Conservation (phyloP, 2,329 filamentous ascomycete species). For the Cladophialophora psammophila region DNA sequence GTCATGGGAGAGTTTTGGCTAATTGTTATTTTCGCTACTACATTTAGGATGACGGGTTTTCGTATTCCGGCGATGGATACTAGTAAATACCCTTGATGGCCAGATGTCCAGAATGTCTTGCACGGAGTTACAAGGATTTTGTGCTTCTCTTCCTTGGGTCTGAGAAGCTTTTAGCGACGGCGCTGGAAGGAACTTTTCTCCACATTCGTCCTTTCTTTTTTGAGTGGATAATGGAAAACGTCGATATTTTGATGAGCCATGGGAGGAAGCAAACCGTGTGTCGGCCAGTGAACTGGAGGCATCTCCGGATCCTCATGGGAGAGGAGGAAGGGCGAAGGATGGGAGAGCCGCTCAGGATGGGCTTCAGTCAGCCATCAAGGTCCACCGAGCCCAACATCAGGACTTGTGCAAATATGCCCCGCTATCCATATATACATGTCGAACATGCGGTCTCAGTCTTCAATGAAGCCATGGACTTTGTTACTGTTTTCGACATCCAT, state of each 20-base stretch:
- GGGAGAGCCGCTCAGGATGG: neutral
- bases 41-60: slow-evolving; percentile 1
- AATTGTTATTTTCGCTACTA: neutral
- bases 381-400: neutral
- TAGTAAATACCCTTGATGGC: neutral
- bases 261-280: neutral
- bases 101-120: neutral
- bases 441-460: neutral
- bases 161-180: slow-evolving; percentile 19
- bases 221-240: slow-evolving; percentile 5
- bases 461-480: neutral
- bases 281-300: neutral
- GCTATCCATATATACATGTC: neutral
- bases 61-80: neutral
- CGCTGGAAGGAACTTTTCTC: slow-evolving; percentile 18
- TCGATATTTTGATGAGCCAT: slow-evolving; percentile 3
- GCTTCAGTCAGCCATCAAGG: neutral
- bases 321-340: neutral
- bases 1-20: neutral
- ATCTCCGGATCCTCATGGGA: too few relatives aligned
- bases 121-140: slow-evolving; percentile 1
- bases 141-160: neutral
- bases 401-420: neutral
- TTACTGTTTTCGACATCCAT: neutral
- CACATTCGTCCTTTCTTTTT: slow-evolving; percentile 6